Base-by-base conservation (phyloP, 2,329 filamentous ascomycete species). In the Zasmidium cellare region DNA sequence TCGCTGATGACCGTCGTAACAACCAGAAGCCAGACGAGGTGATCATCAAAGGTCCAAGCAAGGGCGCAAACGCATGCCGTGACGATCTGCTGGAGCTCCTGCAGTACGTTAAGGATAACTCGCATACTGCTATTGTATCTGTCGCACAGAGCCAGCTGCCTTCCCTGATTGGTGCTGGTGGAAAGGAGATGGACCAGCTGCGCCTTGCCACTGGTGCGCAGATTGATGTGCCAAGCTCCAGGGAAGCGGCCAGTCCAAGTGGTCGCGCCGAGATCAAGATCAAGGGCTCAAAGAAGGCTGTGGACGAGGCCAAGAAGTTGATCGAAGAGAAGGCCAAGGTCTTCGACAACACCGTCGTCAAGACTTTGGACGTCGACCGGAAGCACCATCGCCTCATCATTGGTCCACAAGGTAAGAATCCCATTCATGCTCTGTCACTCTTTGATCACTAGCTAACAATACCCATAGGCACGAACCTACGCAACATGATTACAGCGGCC, bases 361-460 rank as follows among this genome's bases (percentile, higher is more conserved):
- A 88, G 77, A 91, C 87, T 12, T 80, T 99, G 50, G 89, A 96
- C 31, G 87, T 99, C n/a, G 92, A 97, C 67, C 90, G 91, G 79
- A 96, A 96, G 80, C 87, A 94, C 75, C 94, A 99, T 78, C 87
- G 89, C 76, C 85, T 88, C 54, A 81, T 99, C 63, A 99, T 99
- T 75, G 94, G 94, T 61, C 81, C 87, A 65, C 89, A 90, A 72
- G 94, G 92, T 92, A 83, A 78, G 89, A 79, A 68, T 35, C 31
- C 45, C 46, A 48, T 22, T 41, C 18, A 44, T 50, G 25, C 1
- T 56, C 48, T 46, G 35, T 38, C 14, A 53, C 47, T 14, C 23
- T n/a, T 18, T 44, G 19, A 22, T 12, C 12, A 18, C 20, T 11
- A 48, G 58, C 77, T 83, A 74, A 86, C 63, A 41, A 3, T 41